Evolutionary conservation across 352 stramenopile species (phyloP), one percentile per base, ranked within the genome.

Genomic region (Globisporangium yorkense): DNA sequence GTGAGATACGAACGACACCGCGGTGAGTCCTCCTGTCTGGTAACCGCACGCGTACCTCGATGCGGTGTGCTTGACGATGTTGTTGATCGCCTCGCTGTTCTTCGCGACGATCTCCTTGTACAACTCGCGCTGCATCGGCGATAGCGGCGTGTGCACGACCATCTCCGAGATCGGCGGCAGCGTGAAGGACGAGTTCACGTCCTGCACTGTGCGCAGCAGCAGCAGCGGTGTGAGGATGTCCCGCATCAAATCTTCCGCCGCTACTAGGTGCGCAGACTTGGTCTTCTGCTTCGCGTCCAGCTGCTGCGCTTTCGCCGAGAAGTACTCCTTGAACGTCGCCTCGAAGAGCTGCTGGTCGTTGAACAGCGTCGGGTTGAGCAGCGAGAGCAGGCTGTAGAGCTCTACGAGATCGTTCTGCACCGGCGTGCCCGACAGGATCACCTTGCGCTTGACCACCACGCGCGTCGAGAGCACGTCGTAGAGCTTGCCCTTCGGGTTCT

Each of bases 311-410:
- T 89, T 89, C n/a, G 77, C 75, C 7, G 77, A 89, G 51, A 89
- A 89, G 46, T 79, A 84, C 46, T 74, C 60, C 41, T 62, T 59
- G 52, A 89, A 89, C n/a, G 71, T 65, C 27, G 55, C 50, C 27
- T 77, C 67, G 54, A 92, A 89, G 31, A 79, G 51, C 43, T 63
- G 58, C 27, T 80, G 70, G 53, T 86, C 66, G 12, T 69, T 73
- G 73, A 98, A 95, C 9, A 88, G 67, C 71, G 87, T 51, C 13
- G 91, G 92, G 60, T 98, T 96, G 39, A 92, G 63, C 40, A 92
- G 65, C 20, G 81, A 78, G 31, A 94, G 58, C 50, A 96, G 67
- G 7, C 83, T 80, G 58, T 87, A 92, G 5, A 97, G 70, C 56
- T 97, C 89, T 15, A 87, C 56, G 15, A 96, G 57, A 31, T 82